Evolutionary conservation across 2,329 filamentous ascomycete genomes (phyloP), one percentile per base, ranked within the genome.

Genomic region (Verruconis gallopava): DNA sequence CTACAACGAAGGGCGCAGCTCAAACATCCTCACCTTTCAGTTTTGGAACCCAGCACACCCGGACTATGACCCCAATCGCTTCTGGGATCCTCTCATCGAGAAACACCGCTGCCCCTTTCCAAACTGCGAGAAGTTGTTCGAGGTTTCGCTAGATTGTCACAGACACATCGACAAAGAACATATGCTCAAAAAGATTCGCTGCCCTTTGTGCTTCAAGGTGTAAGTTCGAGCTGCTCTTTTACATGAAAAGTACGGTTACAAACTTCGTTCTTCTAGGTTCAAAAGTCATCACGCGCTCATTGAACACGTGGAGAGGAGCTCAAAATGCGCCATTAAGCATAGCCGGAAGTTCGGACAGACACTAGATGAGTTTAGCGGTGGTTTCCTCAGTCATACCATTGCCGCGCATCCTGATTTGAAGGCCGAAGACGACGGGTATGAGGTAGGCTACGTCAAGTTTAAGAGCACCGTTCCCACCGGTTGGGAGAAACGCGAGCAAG

Each of bases 71-170:
- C 55, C 63, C 1, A 55, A 61, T 2, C 56, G 58, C 4, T 78
- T 75, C 59, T 66, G 53, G 43, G 58, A 68, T 32, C 40, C 55
- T 0, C 54, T 65, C 21, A 57, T 62, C 1, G 53, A 58, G 36
- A 62, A 59, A 38, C 81, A 66, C 57, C 61, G 56, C 42, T 81
- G 77, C 42, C 76, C 75, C 0, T 65, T 71, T 43, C 47, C 49
- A 1, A 49, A 54, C 3, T 80, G 77, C 66, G 32, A 21, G 30
- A 22, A 42, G 18, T 30, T 9, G 57, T 60, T 66, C 73, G 60
- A 61, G 64, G 56, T 18, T 55, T 51, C 4, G 13, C 13, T 4
- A 5, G 21, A 15, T 13, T 22, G 20, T 18, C 18, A 18, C 25
- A 30, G 25, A 30, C 41, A 43, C 35, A 22, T 43, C 21, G 21